Evolutionary conservation across 768 basidiomycete species (phyloP), one percentile per base, ranked within the genome.

Genomic region (Clavaria fumosa): DNA sequence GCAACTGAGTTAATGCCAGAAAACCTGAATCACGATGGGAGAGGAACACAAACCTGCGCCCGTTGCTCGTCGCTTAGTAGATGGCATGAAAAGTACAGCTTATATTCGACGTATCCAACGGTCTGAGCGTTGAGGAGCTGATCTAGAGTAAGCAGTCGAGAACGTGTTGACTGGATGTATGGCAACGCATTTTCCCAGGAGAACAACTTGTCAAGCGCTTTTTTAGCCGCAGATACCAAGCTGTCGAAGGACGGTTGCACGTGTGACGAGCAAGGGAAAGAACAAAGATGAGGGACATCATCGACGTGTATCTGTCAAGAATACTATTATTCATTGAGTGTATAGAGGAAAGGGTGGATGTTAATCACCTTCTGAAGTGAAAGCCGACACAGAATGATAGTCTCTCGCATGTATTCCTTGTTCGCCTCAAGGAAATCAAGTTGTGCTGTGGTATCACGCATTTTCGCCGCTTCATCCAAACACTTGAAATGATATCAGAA

Each of bases 361-460:
- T 9, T 20, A 23, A 12, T 9, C 21, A 37, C 36, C 7, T 37
- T 27, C n/a, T n/a, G 9, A 19, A 37, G 31, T 10, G 23, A 4
- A 6, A 4, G 14, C 9, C 4, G 18, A 23, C 9, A 9, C 17
- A 37, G 18, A 3, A 15, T 19, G 24, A 37, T 11, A 28, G 3
- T 26, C 7, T 24, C 23, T 12, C 9, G 7, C 36, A 37, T 37
- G 23, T 37, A 27, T 22, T n/a, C 2, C 24, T 28, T 24, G 36
- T 27, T 22, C 18, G n/a, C 23, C 21, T 37, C 23, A 19, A 37
- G 36, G 17, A 37, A 37, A 27, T 27, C 7, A n/a, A 37, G 36
- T 12, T 37, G 36, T 15, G 23, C 18, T 17, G 4, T 28, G 7
- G 10, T 12, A 12, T 7, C n/a, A 18, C 17, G 14, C 31, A 23